These are phyloP conservation scores for Apiospora sp. DNA, from an alignment of 2,329 filamentous ascomycete genomes.

Conservation along the genomic window DNA sequence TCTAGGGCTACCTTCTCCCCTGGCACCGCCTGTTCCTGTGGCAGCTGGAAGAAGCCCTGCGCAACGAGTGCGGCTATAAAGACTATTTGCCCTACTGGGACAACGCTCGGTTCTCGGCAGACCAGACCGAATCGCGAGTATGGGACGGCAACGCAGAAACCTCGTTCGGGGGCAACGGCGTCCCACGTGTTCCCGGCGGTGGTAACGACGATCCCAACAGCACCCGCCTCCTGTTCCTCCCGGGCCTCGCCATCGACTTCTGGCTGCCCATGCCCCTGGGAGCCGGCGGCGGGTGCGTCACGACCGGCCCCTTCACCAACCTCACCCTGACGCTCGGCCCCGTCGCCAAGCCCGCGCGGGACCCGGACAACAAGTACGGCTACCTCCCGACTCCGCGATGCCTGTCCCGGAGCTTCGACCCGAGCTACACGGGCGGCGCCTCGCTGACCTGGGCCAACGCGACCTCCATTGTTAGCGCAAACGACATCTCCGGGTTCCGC, in stretches of 20 bases:
- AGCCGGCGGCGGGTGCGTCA: slow-evolving; percentile 34
- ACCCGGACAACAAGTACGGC: slow-evolving; percentile 32
- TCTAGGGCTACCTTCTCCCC: slow-evolving; percentile 34
- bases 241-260: slow-evolving; percentile 29
- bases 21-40: slow-evolving; percentile 36
- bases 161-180: slow-evolving; percentile 35
- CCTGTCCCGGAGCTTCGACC: slow-evolving; percentile 30
- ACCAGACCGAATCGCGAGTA: slow-evolving; percentile 31
- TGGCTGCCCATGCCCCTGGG: slow-evolving; percentile 29
- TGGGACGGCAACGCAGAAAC: slow-evolving; percentile 31
- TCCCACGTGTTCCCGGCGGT: slow-evolving; percentile 26
- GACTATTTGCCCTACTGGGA: slow-evolving; percentile 35
- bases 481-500: slow-evolving; percentile 22
- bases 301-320: slow-evolving; percentile 31
- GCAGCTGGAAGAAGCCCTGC: slow-evolving; percentile 34
- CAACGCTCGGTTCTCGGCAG: slow-evolving; percentile 31
- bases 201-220: slow-evolving; percentile 26
- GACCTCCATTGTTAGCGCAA: slow-evolving; percentile 27
- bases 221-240: slow-evolving; percentile 25
- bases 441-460: slow-evolving; percentile 33
- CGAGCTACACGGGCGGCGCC: slow-evolving; percentile 18
- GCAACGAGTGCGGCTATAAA: slow-evolving; percentile 35
- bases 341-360: slow-evolving; percentile 31
- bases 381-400: slow-evolving; percentile 32
- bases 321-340: slow-evolving; percentile 32